Conservation (phyloP, 1,284 basidiomycete genomes). For the Cutaneotrichosporon sp. region DNA sequence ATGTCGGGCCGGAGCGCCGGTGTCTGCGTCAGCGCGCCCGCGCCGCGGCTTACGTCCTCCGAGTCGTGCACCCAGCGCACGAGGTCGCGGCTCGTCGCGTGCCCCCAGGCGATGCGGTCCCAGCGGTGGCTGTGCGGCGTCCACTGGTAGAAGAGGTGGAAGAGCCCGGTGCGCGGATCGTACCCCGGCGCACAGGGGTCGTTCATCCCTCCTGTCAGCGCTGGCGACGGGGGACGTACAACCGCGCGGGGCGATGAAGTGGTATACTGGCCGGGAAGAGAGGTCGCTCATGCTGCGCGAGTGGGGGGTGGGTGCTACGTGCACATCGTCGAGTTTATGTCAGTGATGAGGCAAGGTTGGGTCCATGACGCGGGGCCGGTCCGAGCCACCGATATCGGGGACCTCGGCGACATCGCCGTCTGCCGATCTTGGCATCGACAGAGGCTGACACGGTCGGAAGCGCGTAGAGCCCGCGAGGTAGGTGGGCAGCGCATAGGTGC, state of each 20-base stretch:
- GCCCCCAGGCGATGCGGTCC: slow-evolving; percentile 30
- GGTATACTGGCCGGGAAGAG: slow-evolving; percentile 16
- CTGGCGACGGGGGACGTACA: too few relatives aligned
- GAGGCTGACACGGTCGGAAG: not conserved
- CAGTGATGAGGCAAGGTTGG: not conserved
- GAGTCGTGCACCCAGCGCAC: slow-evolving; percentile 21
- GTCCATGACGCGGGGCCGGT: not conserved
- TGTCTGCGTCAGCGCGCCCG: slow-evolving; percentile 3
- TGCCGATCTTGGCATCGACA: not conserved
- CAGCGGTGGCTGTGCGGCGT: slow-evolving; percentile 22
- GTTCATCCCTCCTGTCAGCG: too few relatives aligned
- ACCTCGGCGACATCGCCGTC: not conserved
- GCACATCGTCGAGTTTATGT: not conserved
- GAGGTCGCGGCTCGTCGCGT: slow-evolving; percentile 26
- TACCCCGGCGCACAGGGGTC: slow-evolving; percentile 29
- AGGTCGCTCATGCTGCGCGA: not conserved
- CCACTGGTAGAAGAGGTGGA: slow-evolving; percentile 35
- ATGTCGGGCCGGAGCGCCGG: slow-evolving; percentile 14
- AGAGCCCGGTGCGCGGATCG: slow-evolving; percentile 22
- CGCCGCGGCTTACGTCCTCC: not conserved
- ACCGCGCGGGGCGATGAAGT: slow-evolving; percentile 24
- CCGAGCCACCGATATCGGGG: not conserved
- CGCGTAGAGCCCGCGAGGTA: too few relatives aligned
- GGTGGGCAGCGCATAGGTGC: too few relatives aligned
- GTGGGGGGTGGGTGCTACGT: not conserved